Evolutionary conservation across 306 rosid genomes (phyloP).

Genomic region (Chamaecrista fasciculata): DNA sequence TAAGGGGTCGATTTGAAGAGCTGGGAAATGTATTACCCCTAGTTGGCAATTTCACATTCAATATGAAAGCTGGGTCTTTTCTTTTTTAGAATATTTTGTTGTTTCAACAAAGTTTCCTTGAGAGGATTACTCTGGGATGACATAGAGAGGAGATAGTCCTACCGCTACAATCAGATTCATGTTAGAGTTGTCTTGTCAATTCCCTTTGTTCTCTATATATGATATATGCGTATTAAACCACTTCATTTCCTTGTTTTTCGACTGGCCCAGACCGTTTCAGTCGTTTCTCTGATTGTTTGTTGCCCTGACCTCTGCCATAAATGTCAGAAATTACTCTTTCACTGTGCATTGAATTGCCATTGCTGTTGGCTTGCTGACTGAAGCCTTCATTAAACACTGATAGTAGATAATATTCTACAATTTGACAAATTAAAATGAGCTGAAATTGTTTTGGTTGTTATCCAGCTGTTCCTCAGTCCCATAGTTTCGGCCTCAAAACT

Average conservation of each 20-base stretch:
- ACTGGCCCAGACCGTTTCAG: neutral
- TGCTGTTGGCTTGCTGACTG: neutral
- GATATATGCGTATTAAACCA: neutral
- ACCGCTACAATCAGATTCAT: neutral
- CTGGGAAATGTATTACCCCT: neutral
- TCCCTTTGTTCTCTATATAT: neutral
- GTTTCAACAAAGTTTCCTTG: neutral
- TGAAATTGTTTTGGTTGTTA: conserved; percentile 32
- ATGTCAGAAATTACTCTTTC: neutral
- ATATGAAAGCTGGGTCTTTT: neutral
- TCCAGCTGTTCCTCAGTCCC: conserved; percentile 59
- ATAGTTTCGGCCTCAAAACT: conserved; percentile 51
- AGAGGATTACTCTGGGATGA: neutral
- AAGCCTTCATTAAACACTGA: neutral
- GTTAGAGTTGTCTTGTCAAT: neutral
- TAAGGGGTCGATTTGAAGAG: neutral
- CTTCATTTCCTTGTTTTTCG: neutral
- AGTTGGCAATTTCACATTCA: neutral
- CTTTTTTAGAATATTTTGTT: neutral
- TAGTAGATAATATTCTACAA: neutral
- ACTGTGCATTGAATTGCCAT: neutral
- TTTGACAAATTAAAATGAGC: conserved; percentile 30
- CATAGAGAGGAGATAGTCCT: neutral
- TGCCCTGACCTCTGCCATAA: neutral
- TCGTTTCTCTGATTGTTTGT: neutral